Evolutionary conservation across 1,284 basidiomycete genomes (phyloP).

Genomic region (Cutaneotrichosporon sp.): DNA sequence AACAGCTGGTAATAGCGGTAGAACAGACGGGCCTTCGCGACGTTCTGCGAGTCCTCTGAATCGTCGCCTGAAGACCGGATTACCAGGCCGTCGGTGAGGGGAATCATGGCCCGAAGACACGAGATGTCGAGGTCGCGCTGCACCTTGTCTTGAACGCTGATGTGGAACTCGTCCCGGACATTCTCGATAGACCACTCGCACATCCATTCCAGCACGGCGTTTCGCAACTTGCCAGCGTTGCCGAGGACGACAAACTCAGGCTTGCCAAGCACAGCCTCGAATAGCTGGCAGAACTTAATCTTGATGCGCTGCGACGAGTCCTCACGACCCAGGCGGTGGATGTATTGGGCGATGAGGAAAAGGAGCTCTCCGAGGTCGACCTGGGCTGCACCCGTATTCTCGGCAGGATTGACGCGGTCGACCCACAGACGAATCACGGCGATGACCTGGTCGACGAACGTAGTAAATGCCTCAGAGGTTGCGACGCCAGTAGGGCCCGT

Average conservation of each 20-base stretch:
- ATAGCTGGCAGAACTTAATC: constrained; percentile 68
- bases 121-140: constrained; percentile 63
- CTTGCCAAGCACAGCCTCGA: constrained; percentile 63
- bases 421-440: constrained; percentile 68
- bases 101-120: constrained; percentile 65
- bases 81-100: constrained; percentile 68
- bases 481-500: constrained; percentile 47
- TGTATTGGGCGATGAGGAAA: constrained; percentile 60
- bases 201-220: constrained; percentile 66
- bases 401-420: constrained; percentile 61
- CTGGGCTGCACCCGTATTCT: constrained; percentile 58
- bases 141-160: constrained; percentile 16
- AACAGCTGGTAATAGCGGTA: constrained; percentile 67
- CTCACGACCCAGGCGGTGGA: constrained; percentile 58
- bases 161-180: constrained; percentile 22
- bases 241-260: constrained; percentile 60
- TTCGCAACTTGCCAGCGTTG: constrained; percentile 63
- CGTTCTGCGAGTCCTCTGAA: constrained; percentile 60
- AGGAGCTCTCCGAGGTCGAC: constrained; percentile 68
- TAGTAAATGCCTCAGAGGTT: constrained; percentile 56
- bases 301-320: constrained; percentile 60
- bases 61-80: constrained; percentile 59
- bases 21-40: constrained; percentile 70
- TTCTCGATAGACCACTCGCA: constrained; percentile 61
- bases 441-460: constrained; percentile 69